phyloP scores from a whole-genome alignment of 2,329 filamentous ascomycete species.

The Aspergillus ochraceus region DNA sequence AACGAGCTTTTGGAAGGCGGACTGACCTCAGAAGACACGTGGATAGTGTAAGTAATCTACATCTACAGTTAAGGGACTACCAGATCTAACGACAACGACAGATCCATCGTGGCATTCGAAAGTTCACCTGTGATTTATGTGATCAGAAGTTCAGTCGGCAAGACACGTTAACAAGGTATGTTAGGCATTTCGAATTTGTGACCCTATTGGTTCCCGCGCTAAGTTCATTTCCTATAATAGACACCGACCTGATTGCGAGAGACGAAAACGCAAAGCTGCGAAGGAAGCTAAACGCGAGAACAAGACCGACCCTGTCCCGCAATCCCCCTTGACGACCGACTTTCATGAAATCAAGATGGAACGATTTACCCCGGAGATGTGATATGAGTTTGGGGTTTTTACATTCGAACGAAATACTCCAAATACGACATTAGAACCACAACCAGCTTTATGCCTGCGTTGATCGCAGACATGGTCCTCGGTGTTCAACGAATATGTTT shows the following conservation, averaged over 20 bases:
- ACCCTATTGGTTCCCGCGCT: neutral
- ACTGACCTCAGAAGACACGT: slow-evolving; percentile 68
- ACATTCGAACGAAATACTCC: neutral
- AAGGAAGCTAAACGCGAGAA: neutral
- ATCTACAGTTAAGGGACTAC: neutral
- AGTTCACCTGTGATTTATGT: slow-evolving; percentile 71
- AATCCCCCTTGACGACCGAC: neutral
- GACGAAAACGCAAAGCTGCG: slow-evolving; percentile 5
- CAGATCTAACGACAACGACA: slow-evolving; percentile 51
- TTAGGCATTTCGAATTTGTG: neutral
- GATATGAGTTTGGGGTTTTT: neutral
- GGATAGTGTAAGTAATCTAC: slow-evolving; percentile 48
- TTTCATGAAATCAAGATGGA: neutral
- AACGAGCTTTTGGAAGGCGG: slow-evolving; percentile 76
- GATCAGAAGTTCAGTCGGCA: slow-evolving; percentile 72
- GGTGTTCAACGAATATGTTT: neutral
- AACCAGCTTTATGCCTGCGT: slow-evolving; percentile 1
- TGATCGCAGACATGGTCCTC: slow-evolving; percentile 4
- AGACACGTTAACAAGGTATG: slow-evolving; percentile 77
- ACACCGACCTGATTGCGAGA: slow-evolving; percentile 20
- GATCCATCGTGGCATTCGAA: slow-evolving; percentile 73
- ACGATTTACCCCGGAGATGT: neutral
- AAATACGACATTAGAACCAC: neutral
- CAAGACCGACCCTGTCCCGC: neutral
- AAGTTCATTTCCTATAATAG: slow-evolving; percentile 6